Evolutionary conservation across 495 filamentous ascomycete genomes (phyloP).

Genomic region (Aspergillus egyptiacus): DNA sequence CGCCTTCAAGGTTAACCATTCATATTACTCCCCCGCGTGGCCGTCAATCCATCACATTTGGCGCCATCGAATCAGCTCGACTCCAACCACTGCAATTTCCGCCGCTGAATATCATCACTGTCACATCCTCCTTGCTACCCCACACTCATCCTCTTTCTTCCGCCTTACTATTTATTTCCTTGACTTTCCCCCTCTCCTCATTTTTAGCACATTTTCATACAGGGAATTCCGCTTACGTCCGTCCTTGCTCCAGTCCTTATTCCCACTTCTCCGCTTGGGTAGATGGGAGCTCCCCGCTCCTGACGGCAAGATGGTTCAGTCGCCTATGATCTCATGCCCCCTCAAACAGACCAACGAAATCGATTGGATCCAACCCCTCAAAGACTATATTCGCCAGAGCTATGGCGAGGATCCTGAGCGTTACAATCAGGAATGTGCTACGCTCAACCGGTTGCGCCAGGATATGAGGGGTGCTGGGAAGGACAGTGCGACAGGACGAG

Average conservation of each 20-base stretch:
- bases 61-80: slow-evolving; percentile 8
- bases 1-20: slow-evolving; percentile 2
- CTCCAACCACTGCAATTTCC: slow-evolving; percentile 16
- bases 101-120: slow-evolving; percentile 8
- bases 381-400: slow-evolving; percentile 84
- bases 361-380: slow-evolving; percentile 92
- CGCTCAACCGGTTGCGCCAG: slow-evolving; percentile 93
- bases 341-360: slow-evolving; percentile 99
- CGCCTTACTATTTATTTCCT: slow-evolving; percentile 7
- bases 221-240: background rate
- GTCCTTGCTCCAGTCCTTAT: background rate
- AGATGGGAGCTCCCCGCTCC: slow-evolving; percentile 42
- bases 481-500: slow-evolving; percentile 89
- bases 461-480: slow-evolving; percentile 98
- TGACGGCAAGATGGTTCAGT: slow-evolving; percentile 58
- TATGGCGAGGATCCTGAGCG: slow-evolving; percentile 96
- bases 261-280: slow-evolving; percentile 14
- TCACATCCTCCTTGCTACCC: slow-evolving; percentile 8
- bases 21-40: slow-evolving; percentile 3
- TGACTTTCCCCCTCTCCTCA: background rate
- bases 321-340: slow-evolving; percentile 88
- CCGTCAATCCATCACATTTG: slow-evolving; percentile 7
- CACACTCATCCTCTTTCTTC: slow-evolving; percentile 6
- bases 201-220: background rate
- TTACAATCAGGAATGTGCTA: slow-evolving; percentile 89